Evolutionary conservation across 495 filamentous ascomycete genomes (phyloP).

Genomic region (Lasiosphaeris hirsuta): DNA sequence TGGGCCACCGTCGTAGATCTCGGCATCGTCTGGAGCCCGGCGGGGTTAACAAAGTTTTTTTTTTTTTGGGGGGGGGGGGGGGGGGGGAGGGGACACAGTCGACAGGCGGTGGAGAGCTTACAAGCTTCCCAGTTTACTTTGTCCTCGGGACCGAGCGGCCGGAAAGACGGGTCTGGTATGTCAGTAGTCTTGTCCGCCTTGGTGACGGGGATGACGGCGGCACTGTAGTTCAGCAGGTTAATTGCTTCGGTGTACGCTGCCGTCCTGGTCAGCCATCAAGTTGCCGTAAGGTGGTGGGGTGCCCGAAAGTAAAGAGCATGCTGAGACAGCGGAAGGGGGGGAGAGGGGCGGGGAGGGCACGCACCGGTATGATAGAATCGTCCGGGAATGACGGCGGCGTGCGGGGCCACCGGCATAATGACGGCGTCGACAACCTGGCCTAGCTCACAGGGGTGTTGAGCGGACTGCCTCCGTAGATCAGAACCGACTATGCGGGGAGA

Average conservation of each 20-base stretch:
- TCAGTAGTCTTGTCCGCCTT: conserved; percentile 40
- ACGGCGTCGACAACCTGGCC: conserved; percentile 47
- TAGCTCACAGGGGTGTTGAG: background rate
- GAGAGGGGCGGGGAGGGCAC: too few relatives aligned
- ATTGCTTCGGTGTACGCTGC: conserved; percentile 35
- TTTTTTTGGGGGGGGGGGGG: too few relatives aligned
- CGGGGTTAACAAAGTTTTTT: too few relatives aligned
- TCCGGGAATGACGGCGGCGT: conserved; percentile 46
- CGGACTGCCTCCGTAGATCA: background rate
- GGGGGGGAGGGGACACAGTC: too few relatives aligned
- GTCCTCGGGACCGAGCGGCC: conserved; percentile 37
- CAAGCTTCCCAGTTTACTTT: conserved; percentile 33
- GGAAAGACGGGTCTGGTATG: conserved; percentile 22
- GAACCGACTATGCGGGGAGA: background rate
- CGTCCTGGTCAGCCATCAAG: background rate
- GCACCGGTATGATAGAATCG: conserved; percentile 27
- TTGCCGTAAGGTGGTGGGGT: background rate
- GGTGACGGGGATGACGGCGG: conserved; percentile 46
- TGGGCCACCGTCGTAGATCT: conserved; percentile 46
- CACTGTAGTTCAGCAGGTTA: conserved; percentile 46
- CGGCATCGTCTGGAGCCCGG: conserved; percentile 36
- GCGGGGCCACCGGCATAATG: conserved; percentile 53
- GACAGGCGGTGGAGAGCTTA: conserved; percentile 17
- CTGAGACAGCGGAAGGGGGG: background rate
- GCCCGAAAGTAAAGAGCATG: background rate